phyloP scores from a whole-genome alignment of 139 green algal genomes.

The Picochlorum sp. region DNA sequence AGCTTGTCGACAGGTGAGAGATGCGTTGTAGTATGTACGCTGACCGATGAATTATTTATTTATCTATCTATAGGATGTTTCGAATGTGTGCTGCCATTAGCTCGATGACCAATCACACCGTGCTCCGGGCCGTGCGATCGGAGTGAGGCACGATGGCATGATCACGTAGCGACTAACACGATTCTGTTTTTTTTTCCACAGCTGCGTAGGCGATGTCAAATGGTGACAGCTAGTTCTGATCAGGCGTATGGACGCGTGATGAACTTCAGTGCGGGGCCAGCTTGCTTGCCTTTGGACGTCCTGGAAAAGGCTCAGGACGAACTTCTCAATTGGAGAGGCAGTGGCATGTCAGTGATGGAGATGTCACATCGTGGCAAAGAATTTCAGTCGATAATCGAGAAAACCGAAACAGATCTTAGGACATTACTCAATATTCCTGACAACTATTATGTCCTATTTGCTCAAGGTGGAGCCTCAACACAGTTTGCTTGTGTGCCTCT shows the following conservation, averaged over 20 bases:
- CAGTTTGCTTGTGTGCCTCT: conserved; percentile 91
- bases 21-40: too few relatives aligned
- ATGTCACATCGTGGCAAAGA: conserved; percentile 96
- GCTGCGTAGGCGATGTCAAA: too few relatives aligned
- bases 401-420: conserved; percentile 89
- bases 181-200: too few relatives aligned
- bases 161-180: too few relatives aligned
- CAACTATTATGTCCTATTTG: conserved; percentile 92
- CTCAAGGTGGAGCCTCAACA: conserved; percentile 83
- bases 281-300: conserved; percentile 80
- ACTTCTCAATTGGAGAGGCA: conserved; percentile 84
- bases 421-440: conserved; percentile 81
- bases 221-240: neutral
- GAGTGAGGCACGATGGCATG: too few relatives aligned
- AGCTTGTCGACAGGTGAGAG: too few relatives aligned
- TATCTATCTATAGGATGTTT: too few relatives aligned
- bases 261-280: conserved; percentile 88
- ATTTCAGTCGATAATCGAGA: conserved; percentile 78
- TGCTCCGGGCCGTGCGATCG: too few relatives aligned
- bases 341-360: conserved; percentile 93
- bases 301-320: conserved; percentile 84
- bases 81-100: too few relatives aligned
- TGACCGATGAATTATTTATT: too few relatives aligned
- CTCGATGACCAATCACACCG: too few relatives aligned
- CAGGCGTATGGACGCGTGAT: conserved; percentile 48